Percentiles rank a stretch among this genome's conserved stretches.
Evolutionary conservation across 148 eudicot genomes (phyloP).

Genomic region (Polygonum maritimum): DNA sequence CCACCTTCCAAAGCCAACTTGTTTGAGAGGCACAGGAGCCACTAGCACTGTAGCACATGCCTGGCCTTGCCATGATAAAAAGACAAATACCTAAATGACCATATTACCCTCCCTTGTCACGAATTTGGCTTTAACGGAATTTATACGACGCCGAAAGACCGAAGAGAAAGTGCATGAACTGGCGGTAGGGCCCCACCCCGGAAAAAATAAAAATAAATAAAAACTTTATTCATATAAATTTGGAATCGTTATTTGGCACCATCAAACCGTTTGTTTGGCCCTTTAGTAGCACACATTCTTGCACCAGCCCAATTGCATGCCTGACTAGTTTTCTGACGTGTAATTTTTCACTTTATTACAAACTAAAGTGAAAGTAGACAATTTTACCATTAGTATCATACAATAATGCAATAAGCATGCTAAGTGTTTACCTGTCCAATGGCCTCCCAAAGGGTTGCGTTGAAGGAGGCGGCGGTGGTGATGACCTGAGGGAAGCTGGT

Average conservation of each 20-base stretch:
- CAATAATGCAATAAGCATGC: neutral
- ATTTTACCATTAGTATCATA: neutral
- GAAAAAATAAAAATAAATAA: neutral
- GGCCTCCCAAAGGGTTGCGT: slow-evolving; percentile 65
- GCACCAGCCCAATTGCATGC: neutral
- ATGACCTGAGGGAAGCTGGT: slow-evolving; percentile 96
- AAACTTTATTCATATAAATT: neutral
- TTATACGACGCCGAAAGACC: neutral
- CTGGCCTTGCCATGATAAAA: neutral
- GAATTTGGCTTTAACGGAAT: neutral
- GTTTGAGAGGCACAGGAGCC: neutral
- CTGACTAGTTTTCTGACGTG: neutral
- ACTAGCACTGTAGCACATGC: neutral
- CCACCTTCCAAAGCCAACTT: neutral
- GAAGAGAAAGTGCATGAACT: neutral
- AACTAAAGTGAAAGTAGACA: neutral
- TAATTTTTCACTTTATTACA: neutral
- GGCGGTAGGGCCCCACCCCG: neutral
- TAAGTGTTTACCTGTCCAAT: slow-evolving; percentile 62
- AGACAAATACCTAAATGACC: neutral
- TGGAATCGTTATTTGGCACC: neutral
- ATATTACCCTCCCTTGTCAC: neutral
- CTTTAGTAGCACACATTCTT: neutral
- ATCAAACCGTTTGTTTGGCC: slow-evolving; percentile 11
- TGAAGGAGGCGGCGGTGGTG: slow-evolving; percentile 75